Conservation (phyloP, 2,329 filamentous ascomycete genomes). For the Bipolaris gigantea region DNA sequence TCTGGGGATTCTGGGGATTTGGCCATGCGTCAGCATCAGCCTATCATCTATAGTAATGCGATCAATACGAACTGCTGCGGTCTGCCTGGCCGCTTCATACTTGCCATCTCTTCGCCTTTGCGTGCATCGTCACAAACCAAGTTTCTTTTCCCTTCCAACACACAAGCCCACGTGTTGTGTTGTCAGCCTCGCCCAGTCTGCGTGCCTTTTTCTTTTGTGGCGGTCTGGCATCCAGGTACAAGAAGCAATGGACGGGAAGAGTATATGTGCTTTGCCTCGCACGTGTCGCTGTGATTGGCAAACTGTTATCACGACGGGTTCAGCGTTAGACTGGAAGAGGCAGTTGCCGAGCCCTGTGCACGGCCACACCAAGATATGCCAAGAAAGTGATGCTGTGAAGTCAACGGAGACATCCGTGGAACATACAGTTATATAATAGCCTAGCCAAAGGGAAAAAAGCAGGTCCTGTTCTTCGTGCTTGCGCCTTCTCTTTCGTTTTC, state of each 20-base stretch:
- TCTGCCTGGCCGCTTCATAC: too few species aligned
- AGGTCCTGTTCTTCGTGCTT: conserved; percentile 4
- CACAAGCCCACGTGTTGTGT: conserved; percentile 15
- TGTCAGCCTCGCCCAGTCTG: neutral
- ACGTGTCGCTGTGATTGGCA: conserved; percentile 37
- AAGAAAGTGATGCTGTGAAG: neutral
- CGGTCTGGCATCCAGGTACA: conserved; percentile 20
- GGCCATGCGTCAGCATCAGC: neutral
- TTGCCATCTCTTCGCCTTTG: neutral
- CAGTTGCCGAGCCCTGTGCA: conserved; percentile 32
- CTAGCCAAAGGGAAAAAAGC: neutral
- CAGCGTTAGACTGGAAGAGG: conserved; percentile 21
- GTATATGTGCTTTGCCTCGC: conserved; percentile 11
- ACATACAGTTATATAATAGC: conserved; percentile 18
- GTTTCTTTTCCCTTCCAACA: neutral
- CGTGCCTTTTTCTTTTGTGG: neutral
- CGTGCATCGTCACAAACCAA: neutral
- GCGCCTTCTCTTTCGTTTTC: neutral
- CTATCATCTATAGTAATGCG: neutral
- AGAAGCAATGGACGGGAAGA: conserved; percentile 5
- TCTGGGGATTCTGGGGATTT: conserved; percentile 6
- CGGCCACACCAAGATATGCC: conserved; percentile 24
- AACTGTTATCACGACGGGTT: conserved; percentile 27
- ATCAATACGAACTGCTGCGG: too few species aligned
- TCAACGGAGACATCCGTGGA: conserved; percentile 13